These are phyloP conservation scores for Chenopodium suecicum DNA, from an alignment of 148 eudicot species.

Conservation along the genomic window DNA sequence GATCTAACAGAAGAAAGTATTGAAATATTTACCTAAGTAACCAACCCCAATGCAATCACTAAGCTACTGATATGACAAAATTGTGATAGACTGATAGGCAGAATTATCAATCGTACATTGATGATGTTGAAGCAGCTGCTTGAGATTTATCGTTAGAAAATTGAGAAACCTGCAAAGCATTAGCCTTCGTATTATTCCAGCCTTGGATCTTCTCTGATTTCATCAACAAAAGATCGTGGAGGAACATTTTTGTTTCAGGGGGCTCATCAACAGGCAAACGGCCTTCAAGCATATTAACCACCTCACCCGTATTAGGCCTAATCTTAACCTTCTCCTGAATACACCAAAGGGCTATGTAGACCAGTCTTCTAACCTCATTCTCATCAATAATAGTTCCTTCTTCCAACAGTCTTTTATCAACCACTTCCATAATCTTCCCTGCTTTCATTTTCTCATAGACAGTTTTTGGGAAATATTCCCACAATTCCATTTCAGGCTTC, in stretches of 20 bases:
- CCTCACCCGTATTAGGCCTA: constrained; percentile 64
- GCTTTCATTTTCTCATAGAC: constrained; percentile 51
- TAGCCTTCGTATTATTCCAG: constrained; percentile 3
- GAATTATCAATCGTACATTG: not conserved
- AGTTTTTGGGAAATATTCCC: constrained; percentile 60
- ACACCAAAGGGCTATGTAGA: constrained; percentile 67
- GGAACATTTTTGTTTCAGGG: constrained; percentile 23
- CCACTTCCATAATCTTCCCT: constrained; percentile 56
- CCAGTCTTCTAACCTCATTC: constrained; percentile 46
- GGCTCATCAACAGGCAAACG: constrained; percentile 27
- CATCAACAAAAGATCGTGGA: constrained; percentile 12
- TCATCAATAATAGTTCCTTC: constrained; percentile 39
- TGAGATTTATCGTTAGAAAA: not conserved
- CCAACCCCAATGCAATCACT: not conserved
- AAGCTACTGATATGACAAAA: constrained; percentile 7
- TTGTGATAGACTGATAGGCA: not conserved
- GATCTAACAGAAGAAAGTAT: not conserved
- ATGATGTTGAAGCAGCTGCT: constrained; percentile 7
- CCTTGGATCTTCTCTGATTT: constrained; percentile 12
- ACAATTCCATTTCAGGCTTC: constrained; percentile 24
- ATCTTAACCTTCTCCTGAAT: constrained; percentile 60
- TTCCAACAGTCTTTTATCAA: constrained; percentile 44
- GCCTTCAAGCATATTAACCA: constrained; percentile 68
- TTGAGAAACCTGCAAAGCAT: constrained; percentile 16
- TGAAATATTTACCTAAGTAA: not conserved